These are phyloP conservation scores for Dactylellina drechsleri DNA, from an alignment of 2,329 filamentous ascomycete genomes.

Conservation along the genomic window DNA sequence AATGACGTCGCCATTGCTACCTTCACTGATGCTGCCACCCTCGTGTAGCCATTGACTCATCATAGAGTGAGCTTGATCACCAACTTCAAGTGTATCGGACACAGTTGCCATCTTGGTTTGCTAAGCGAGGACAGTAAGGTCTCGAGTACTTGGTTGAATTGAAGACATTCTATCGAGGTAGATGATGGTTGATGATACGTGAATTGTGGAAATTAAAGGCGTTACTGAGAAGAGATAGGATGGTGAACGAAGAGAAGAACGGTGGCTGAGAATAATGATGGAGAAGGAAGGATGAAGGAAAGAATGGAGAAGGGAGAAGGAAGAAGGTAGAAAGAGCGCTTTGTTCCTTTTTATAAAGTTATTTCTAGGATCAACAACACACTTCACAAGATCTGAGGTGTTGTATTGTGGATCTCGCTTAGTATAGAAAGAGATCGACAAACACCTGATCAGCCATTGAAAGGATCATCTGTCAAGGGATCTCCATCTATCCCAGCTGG, in stretches of 20 bases:
- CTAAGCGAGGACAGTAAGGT: slow-evolving; percentile 6
- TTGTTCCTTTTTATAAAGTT: slow-evolving; percentile 2
- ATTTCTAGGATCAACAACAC: neutral
- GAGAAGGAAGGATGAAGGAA: neutral
- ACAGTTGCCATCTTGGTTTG: slow-evolving; percentile 10
- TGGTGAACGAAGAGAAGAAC: neutral
- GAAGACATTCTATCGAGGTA: neutral
- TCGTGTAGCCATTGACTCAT: neutral
- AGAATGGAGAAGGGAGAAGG: neutral
- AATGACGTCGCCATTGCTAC: neutral
- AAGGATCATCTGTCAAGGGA: too few species aligned
- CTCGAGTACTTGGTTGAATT: neutral
- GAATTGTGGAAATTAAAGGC: neutral
- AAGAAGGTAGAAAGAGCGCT: neutral
- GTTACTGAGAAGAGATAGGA: neutral
- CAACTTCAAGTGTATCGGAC: neutral
- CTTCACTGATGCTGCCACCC: neutral
- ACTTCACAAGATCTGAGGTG: slow-evolving; percentile 5
- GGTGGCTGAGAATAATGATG: neutral
- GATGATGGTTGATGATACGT: neutral
- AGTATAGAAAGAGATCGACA: too few species aligned
- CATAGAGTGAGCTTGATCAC: neutral
- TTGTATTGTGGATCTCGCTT: slow-evolving; percentile 9
- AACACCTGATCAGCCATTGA: too few species aligned
- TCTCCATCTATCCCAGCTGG: too few species aligned